A percentile compares a stretch with the other conserved stretches of the same genome.
phyloP scores from a whole-genome alignment of 1,139 yeast species.

The Suhomyces maxii region DNA sequence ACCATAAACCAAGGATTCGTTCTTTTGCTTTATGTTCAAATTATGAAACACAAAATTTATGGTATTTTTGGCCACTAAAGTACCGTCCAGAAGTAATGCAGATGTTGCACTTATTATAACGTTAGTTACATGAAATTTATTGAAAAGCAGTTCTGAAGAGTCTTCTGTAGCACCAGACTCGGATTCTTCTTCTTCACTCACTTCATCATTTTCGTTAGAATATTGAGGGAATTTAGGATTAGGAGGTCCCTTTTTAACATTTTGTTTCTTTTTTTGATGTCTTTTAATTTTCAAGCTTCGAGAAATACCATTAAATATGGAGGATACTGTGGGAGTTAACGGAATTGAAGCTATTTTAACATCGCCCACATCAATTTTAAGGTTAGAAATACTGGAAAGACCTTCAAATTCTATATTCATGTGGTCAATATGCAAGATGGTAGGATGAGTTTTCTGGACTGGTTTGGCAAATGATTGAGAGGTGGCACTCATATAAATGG shows the following conservation, averaged over 20 bases:
- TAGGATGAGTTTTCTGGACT: constrained; percentile 15
- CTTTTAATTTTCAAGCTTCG: constrained; percentile 32
- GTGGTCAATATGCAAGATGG: constrained; percentile 33
- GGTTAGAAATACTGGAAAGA: constrained; percentile 45
- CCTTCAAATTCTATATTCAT: constrained; percentile 52
- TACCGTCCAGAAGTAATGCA: constrained; percentile 40
- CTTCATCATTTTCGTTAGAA: constrained; percentile 21
- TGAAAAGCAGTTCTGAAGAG: constrained; percentile 23
- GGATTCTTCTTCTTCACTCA: constrained; percentile 9
- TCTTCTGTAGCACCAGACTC: constrained; percentile 13
- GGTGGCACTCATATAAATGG: constrained; percentile 83
- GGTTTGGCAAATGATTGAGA: constrained; percentile 40
- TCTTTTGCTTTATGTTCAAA: constrained; percentile 44
- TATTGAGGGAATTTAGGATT: constrained; percentile 34
- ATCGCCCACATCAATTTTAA: constrained; percentile 47
- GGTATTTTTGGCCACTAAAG: constrained; percentile 33
- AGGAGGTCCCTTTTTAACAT: constrained; percentile 17
- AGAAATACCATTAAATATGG: constrained; percentile 34
- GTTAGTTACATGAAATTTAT: constrained; percentile 32
- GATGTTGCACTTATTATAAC: constrained; percentile 47
- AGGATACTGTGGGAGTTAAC: constrained; percentile 33
- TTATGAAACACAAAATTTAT: constrained; percentile 30
- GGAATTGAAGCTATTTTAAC: constrained; percentile 46
- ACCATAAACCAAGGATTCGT: constrained; percentile 46
- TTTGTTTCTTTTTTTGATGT: constrained; percentile 31